Conservation (phyloP, 345 rosid species). For the Camelina hispida region DNA sequence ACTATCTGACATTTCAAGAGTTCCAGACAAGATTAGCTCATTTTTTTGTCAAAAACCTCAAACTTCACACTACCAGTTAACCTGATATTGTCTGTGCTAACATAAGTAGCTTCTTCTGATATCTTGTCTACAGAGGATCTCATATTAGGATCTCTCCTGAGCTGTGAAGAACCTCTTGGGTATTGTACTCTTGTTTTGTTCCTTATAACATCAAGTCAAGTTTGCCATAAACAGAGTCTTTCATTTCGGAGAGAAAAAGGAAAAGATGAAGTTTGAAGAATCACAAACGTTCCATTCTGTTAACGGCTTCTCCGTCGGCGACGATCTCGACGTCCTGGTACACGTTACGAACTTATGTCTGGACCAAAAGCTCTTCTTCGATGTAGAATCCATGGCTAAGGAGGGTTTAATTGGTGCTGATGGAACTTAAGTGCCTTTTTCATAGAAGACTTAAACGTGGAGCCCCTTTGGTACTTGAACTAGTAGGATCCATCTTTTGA, state of each 20-base stretch:
- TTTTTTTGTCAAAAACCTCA: constrained; percentile 64
- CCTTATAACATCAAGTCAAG: not conserved
- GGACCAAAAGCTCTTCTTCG: constrained; percentile 69
- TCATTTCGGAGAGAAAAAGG: not conserved
- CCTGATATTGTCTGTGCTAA: constrained; percentile 81
- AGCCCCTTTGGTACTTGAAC: constrained; percentile 59
- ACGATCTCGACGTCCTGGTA: too few relatives aligned
- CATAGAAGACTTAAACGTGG: constrained; percentile 59
- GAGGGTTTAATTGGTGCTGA: constrained; percentile 71
- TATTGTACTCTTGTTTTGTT: not conserved
- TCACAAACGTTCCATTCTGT: too few relatives aligned
- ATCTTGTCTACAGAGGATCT: constrained; percentile 75
- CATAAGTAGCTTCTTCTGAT: constrained; percentile 77
- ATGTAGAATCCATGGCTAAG: constrained; percentile 48
- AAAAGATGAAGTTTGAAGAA: too few relatives aligned
- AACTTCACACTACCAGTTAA: constrained; percentile 74
- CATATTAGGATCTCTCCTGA: constrained; percentile 86
- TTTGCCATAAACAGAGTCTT: not conserved
- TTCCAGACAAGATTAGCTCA: constrained; percentile 68
- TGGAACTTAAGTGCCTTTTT: too few relatives aligned
- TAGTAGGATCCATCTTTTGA: constrained; percentile 55
- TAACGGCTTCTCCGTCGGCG: too few relatives aligned
- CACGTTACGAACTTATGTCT: too few relatives aligned
- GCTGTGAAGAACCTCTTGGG: constrained; percentile 51
- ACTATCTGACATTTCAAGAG: constrained; percentile 55